Percentiles rank a stretch among this genome's conserved stretches.
Conservation (phyloP, 106 monocot species). For the Amphibolis antarctica region DNA sequence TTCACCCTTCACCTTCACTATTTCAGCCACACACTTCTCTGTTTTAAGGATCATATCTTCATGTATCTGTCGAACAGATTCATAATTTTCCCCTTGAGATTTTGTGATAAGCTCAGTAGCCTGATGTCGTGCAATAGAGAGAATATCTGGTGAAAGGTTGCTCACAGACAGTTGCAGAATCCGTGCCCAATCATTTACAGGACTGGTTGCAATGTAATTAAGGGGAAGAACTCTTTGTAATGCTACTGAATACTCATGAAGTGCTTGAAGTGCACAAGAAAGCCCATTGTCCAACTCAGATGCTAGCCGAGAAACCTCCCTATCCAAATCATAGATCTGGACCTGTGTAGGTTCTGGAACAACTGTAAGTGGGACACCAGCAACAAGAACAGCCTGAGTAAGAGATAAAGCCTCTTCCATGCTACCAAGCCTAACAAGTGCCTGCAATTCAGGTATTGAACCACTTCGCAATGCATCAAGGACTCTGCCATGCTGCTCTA, state of each 20-base stretch:
- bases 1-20: constrained; percentile 48
- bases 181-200: constrained; percentile 71
- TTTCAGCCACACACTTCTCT: constrained; percentile 44
- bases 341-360: constrained; percentile 90
- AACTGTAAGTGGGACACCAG: constrained; percentile 83
- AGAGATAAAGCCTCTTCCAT: constrained; percentile 69
- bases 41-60: constrained; percentile 42
- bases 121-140: constrained; percentile 54
- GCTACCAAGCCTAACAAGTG: constrained; percentile 29
- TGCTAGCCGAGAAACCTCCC: constrained; percentile 49
- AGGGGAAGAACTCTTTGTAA: constrained; percentile 72
- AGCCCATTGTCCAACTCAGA: constrained; percentile 58
- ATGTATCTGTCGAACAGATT: constrained; percentile 58
- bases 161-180: constrained; percentile 60
- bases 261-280: constrained; percentile 50
- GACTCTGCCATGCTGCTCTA: constrained; percentile 70
- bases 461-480: constrained; percentile 67
- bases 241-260: constrained; percentile 60
- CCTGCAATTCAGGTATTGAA: constrained; percentile 36
- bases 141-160: constrained; percentile 60
- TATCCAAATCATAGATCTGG: constrained; percentile 83
- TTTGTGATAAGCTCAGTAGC: constrained; percentile 68
- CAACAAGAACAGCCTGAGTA: constrained; percentile 54
- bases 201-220: constrained; percentile 75
- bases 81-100: constrained; percentile 36